phyloP scores from a whole-genome alignment of 805 yeast genomes.

The Groenewaldozyma tartarivorans region DNA sequence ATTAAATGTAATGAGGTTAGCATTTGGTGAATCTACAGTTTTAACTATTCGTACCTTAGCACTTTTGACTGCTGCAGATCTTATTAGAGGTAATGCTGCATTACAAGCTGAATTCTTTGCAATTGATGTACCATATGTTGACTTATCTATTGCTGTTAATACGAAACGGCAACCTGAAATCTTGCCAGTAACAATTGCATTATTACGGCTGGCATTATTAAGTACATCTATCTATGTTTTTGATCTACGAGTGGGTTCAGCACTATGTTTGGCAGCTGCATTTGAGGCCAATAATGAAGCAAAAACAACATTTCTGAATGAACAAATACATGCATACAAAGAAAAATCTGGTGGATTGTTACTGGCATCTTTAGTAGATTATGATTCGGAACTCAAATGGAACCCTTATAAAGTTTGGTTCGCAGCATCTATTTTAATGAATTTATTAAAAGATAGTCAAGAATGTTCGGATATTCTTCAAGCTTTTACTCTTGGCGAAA shows the following conservation, averaged over 20 bases:
- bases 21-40: constrained; percentile 56
- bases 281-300: constrained; percentile 55
- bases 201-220: constrained; percentile 73
- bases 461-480: constrained; percentile 30
- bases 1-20: constrained; percentile 55
- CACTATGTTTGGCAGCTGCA: constrained; percentile 55
- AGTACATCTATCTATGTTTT: constrained; percentile 79
- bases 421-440: constrained; percentile 55
- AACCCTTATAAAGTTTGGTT: constrained; percentile 90
- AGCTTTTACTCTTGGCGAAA: constrained; percentile 41
- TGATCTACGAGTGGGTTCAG: constrained; percentile 69
- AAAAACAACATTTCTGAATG: constrained; percentile 50
- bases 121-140: constrained; percentile 88
- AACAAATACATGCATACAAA: constrained; percentile 47
- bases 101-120: constrained; percentile 66
- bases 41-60: constrained; percentile 58
- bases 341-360: constrained; percentile 24
- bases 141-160: constrained; percentile 45
- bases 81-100: constrained; percentile 55
- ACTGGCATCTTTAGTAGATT: constrained; percentile 62
- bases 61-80: constrained; percentile 64
- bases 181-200: constrained; percentile 63
- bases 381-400: constrained; percentile 57
- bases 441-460: constrained; percentile 41
- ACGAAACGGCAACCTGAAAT: constrained; percentile 26